Conservation (phyloP, 2,329 filamentous ascomycete species). For the Beauveria medogensis region DNA sequence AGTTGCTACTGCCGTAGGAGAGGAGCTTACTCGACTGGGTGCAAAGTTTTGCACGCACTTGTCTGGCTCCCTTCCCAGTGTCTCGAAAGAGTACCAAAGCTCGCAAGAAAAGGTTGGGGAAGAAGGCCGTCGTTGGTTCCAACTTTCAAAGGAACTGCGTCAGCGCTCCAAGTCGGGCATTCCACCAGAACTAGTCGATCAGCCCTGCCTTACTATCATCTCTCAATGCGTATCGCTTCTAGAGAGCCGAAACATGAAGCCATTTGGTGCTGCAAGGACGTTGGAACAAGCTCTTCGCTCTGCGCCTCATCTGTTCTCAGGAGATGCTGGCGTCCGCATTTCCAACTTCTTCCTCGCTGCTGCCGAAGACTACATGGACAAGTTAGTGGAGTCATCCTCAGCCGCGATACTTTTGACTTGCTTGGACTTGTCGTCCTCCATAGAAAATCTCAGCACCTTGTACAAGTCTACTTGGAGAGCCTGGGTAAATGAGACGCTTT, state of each 20-base stretch:
- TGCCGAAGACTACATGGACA: conserved; percentile 45
- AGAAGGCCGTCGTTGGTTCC: conserved; percentile 60
- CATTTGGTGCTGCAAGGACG: conserved; percentile 44
- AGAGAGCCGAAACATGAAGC: conserved; percentile 45
- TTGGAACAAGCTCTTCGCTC: conserved; percentile 31
- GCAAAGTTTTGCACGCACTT: conserved; percentile 57
- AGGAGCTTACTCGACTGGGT: conserved; percentile 57
- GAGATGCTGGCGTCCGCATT: conserved; percentile 26
- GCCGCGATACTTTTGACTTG: conserved; percentile 57
- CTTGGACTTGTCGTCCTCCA: conserved; percentile 47
- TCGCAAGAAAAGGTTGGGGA: conserved; percentile 64
- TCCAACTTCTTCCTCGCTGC: conserved; percentile 39
- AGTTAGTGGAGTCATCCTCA: conserved; percentile 61
- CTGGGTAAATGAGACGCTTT: conserved; percentile 35
- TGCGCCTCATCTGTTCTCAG: conserved; percentile 34
- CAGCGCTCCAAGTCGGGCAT: conserved; percentile 16
- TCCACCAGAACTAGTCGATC: conserved; percentile 22
- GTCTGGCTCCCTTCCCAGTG: conserved; percentile 68
- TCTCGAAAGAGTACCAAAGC: conserved; percentile 65
- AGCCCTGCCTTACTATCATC: conserved; percentile 24
- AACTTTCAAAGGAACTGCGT: conserved; percentile 42
- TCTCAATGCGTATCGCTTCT: conserved; percentile 34
- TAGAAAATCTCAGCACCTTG: conserved; percentile 26
- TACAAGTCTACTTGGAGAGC: conserved; percentile 37
- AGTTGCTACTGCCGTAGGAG: conserved; percentile 40